These are phyloP conservation scores for Metschnikowia cerradonensis DNA, from an alignment of 805 yeast genomes.

Conservation along the genomic window DNA sequence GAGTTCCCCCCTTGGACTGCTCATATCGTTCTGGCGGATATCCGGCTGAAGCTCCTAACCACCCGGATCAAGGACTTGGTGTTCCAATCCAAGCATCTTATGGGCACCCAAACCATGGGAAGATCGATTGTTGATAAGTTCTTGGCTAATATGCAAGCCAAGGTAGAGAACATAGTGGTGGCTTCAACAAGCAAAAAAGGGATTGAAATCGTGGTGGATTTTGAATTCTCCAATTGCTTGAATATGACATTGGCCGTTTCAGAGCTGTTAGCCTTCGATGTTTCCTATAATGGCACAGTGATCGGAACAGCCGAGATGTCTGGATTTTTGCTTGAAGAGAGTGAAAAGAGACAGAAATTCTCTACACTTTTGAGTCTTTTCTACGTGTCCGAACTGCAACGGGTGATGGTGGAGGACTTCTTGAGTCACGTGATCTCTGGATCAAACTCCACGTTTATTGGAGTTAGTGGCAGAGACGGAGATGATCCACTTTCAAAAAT, in stretches of 20 bases:
- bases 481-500: background rate
- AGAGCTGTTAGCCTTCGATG: slow-evolving; percentile 22
- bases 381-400: slow-evolving; percentile 6
- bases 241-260: slow-evolving; percentile 21
- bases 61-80: background rate
- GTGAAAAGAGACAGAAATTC: slow-evolving; percentile 15
- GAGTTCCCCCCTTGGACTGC: background rate
- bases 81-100: background rate
- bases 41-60: background rate
- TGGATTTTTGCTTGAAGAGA: slow-evolving; percentile 19
- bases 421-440: slow-evolving; percentile 21
- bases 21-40: background rate
- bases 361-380: slow-evolving; percentile 18
- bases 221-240: slow-evolving; percentile 33
- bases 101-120: background rate
- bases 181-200: slow-evolving; percentile 23
- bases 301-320: slow-evolving; percentile 29
- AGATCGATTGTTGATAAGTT: background rate
- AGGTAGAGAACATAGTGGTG: slow-evolving; percentile 18
- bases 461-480: slow-evolving; percentile 1
- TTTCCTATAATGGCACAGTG: slow-evolving; percentile 29
- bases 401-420: slow-evolving; percentile 15
- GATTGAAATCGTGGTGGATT: slow-evolving; percentile 26
- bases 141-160: background rate
- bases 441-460: slow-evolving; percentile 7